Evolutionary conservation across 2,329 filamentous ascomycete genomes (phyloP), one percentile per base, ranked within the genome.

Genomic region (Capronia epimyces): DNA sequence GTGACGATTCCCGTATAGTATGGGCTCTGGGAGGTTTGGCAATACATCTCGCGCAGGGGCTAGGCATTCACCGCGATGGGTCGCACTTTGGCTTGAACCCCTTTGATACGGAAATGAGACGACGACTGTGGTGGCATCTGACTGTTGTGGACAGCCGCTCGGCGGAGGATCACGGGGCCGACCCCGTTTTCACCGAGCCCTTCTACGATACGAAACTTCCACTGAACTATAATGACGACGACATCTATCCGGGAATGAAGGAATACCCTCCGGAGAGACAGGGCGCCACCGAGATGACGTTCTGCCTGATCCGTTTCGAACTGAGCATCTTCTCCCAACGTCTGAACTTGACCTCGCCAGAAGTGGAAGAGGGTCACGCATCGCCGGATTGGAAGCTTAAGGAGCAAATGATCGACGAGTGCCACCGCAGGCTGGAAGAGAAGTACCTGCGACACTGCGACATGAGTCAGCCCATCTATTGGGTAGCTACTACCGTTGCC

Each of bases 401-500:
- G 49, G 68, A 71, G 43, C 65, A 65, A 15, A 59, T 78, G 64
- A 72, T 82, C 12, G 70, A 80, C 39, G 69, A 75, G 2, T 69
- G 78, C 25, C 78, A 78, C 51, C 70, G 73, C 25, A 72, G 71
- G n/a, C 68, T 82, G 12, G 77, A 82, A 58, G 66, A 74, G 32
- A 75, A 74, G 47, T 81, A 81, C 57, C 67, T 82, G 16, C 67
- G 68, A 31, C 71, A 81, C 50, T 75, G 75, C 45, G 67, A 78
- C 49, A 72, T 75, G 62, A 69, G 56, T 15, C 66, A 78, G 40
- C 73, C 78, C 18, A 69, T 87, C 1, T 82, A 82, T 56, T 87
- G 84, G 82, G 78, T 86, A 21, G 79, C 79, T 6, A 82, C 80
- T 3, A 85, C 84, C 22, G 75, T 87, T 20, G 77, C 81, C 2